Conservation (phyloP, 208 protist genomes). For the Trypanosoma cruzi region DNA sequence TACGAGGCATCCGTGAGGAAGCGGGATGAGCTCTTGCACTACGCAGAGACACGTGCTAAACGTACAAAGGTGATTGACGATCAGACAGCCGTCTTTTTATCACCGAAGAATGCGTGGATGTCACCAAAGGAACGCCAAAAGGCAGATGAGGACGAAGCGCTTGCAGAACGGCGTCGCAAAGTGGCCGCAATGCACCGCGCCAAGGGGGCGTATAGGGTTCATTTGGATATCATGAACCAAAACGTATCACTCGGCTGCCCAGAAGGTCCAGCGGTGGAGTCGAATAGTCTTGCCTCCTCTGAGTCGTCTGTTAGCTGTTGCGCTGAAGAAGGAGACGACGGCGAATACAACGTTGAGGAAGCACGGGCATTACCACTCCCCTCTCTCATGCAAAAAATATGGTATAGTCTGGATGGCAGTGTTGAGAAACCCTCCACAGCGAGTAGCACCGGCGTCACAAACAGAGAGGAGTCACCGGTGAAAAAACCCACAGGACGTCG, state of each 20-base stretch:
- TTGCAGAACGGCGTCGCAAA: slow-evolving; percentile 48
- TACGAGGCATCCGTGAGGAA: slow-evolving; percentile 73
- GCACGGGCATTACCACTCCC: slow-evolving; percentile 59
- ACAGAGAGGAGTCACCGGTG: not conserved
- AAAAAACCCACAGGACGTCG: slow-evolving; percentile 28
- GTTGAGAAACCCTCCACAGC: slow-evolving; percentile 23
- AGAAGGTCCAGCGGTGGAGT: slow-evolving; percentile 20
- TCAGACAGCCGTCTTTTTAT: slow-evolving; percentile 71
- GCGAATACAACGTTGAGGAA: slow-evolving; percentile 22
- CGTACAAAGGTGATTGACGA: slow-evolving; percentile 89
- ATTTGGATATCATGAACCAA: slow-evolving; percentile 82
- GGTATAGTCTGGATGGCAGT: slow-evolving; percentile 73
- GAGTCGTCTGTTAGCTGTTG: slow-evolving; percentile 7
- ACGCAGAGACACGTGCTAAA: slow-evolving; percentile 70
- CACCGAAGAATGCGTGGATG: slow-evolving; percentile 82
- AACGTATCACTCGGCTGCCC: slow-evolving; percentile 61
- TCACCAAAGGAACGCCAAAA: slow-evolving; percentile 55
- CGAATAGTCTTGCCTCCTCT: not conserved
- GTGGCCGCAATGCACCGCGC: slow-evolving; percentile 68
- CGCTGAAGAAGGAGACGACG: slow-evolving; percentile 23
- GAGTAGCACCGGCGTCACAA: not conserved
- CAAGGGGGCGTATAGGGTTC: slow-evolving; percentile 66
- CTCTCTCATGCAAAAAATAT: slow-evolving; percentile 80
- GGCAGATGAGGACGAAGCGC: slow-evolving; percentile 47
- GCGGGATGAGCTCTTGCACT: slow-evolving; percentile 77